Evolutionary conservation across 2,329 filamentous ascomycete genomes (phyloP), one percentile per base, ranked within the genome.

Genomic region (Lasiodiplodia sp.): DNA sequence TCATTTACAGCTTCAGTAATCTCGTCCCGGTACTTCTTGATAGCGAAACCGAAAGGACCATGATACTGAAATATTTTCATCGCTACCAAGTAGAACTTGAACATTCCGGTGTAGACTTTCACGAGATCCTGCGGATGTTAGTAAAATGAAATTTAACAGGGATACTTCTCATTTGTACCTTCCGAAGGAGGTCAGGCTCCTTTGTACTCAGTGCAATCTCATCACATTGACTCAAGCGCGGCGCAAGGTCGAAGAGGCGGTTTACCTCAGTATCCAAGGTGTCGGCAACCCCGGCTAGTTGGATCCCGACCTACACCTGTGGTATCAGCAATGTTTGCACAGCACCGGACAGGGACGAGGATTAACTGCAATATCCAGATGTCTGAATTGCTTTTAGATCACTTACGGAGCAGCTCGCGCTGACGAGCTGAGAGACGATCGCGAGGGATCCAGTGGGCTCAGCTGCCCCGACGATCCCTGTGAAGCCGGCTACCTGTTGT

Each of bases 201-300:
- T 53, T 58, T 4, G 44, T 38, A 18, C 31, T 18, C 14, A 51
- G 18, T 8, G 25, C 4, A 5, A 67, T 10, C 8, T 14, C 21
- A 14, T 67, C 53, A 23, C 65, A 67, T 21, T 31, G 65, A 14
- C 37, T 23, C 14, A 67, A 5, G 0, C 25, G 38, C 4, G 65
- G 40, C 7, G 49, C 10, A 2, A 49, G 38, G 1, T 49, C 37
- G 25, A 51, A 23, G 25, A 67, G 37, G 4, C 16, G 28, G 18
- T 16, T 40, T 6, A 67, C n/a, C 11, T 67, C 28, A 14, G n/a
- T 7, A 25, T 49, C 53, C 21, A 67, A 2, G 10, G 58, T 14
- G 18, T 58, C 23, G 2, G 53, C 38, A 37, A 18, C 21, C 2
- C 18, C 40, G n/a, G 37, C 55, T 4, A 67, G 40, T 10, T 23